Conservation (phyloP, 2,329 filamentous ascomycete species). For the Claviceps capensis region DNA sequence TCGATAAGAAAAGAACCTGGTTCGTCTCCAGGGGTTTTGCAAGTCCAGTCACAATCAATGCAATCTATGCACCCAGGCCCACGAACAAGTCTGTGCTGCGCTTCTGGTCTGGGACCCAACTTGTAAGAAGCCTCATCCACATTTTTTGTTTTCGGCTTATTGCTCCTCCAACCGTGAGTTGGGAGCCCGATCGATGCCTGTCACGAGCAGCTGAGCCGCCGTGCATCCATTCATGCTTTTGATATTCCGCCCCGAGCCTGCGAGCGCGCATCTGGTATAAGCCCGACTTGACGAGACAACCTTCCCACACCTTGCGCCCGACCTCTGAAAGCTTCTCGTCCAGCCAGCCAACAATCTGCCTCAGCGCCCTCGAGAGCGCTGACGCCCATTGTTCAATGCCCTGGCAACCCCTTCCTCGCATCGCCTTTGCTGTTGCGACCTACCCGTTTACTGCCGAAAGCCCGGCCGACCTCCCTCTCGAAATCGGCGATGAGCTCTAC, state of each 20-base stretch:
- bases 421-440: conserved; percentile 94
- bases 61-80: neutral
- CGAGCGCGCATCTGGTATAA: conserved; percentile 1
- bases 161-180: neutral
- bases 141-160: neutral
- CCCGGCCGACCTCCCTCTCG: conserved; percentile 83
- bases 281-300: neutral
- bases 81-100: neutral
- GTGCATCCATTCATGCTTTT: conserved; percentile 2
- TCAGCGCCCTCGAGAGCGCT: conserved; percentile 6
- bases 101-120: neutral
- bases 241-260: conserved; percentile 1
- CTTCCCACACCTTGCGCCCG: neutral
- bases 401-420: conserved; percentile 92
- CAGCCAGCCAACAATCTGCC: neutral
- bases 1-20: conserved; percentile 4
- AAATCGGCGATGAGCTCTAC: conserved; percentile 96
- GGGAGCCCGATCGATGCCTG: neutral
- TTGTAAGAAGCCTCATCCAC: neutral
- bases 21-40: conserved; percentile 3
- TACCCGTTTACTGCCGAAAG: conserved; percentile 83
- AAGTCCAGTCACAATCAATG: neutral
- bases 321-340: neutral
- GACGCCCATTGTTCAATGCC: conserved; percentile 48
- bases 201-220: neutral